phyloP scores from a whole-genome alignment of 345 rosid species.

The Dipteronia dyeriana region DNA sequence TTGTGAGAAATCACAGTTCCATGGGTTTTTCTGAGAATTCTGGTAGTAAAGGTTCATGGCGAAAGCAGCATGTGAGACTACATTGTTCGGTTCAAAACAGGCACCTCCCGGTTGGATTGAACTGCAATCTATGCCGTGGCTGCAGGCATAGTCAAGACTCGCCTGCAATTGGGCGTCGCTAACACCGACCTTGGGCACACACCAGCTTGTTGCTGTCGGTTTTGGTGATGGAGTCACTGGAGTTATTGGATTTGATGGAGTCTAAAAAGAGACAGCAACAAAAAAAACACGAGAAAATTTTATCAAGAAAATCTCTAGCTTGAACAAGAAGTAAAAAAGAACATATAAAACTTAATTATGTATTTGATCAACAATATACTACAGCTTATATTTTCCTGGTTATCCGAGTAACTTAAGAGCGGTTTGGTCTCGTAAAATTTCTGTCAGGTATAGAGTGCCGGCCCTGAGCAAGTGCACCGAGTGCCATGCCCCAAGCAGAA shows the following conservation, averaged over 20 bases:
- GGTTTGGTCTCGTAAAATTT: too few species aligned
- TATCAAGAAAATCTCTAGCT: background rate
- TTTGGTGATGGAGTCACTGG: conserved; percentile 50
- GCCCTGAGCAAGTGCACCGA: too few species aligned
- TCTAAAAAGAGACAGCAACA: background rate
- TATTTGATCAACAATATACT: background rate
- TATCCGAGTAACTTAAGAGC: background rate
- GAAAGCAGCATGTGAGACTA: conserved; percentile 67
- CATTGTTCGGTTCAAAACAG: conserved; percentile 73
- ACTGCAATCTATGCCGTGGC: conserved; percentile 61
- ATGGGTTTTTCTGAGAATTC: conserved; percentile 43
- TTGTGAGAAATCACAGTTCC: conserved; percentile 74
- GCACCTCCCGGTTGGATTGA: conserved; percentile 68
- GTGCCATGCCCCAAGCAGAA: too few species aligned
- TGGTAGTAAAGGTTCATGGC: conserved; percentile 88
- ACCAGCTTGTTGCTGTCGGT: conserved; percentile 55
- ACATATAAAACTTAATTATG: background rate
- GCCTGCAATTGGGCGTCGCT: conserved; percentile 63
- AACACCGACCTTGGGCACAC: conserved; percentile 58
- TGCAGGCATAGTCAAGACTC: conserved; percentile 73
- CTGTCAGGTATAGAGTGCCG: too few species aligned
- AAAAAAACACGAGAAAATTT: background rate
- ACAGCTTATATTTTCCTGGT: background rate
- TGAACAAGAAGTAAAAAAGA: background rate
- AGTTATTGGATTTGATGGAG: conserved; percentile 25